phyloP scores from a whole-genome alignment of 768 basidiomycete genomes.

The Lentinula sp. region DNA sequence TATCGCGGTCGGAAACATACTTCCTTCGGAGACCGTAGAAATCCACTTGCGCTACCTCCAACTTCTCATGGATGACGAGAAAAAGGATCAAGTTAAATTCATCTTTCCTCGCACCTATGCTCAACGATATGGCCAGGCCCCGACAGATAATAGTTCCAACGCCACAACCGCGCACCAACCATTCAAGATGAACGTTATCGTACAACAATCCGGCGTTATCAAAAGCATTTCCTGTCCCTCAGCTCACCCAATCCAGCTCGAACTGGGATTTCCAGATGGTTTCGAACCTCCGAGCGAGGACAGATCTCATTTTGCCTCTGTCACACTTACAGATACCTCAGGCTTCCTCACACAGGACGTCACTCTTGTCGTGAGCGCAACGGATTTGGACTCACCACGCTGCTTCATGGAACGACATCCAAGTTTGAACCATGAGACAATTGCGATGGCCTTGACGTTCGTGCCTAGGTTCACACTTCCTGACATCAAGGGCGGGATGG shows the following conservation, averaged over 20 bases:
- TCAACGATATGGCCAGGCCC: not conserved
- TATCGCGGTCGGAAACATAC: not conserved
- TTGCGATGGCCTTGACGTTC: slow-evolving; percentile 47
- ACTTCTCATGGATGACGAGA: not conserved
- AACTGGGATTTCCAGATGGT: not conserved
- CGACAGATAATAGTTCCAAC: too few species aligned
- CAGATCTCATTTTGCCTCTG: not conserved
- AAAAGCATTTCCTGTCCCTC: not conserved
- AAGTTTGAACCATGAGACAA: slow-evolving; percentile 20
- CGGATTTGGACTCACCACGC: slow-evolving; percentile 45
- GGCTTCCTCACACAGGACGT: slow-evolving; percentile 43
- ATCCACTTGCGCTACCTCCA: not conserved
- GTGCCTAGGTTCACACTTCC: slow-evolving; percentile 45
- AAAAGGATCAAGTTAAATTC: not conserved
- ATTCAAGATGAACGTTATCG: not conserved
- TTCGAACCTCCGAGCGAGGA: not conserved
- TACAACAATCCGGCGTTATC: not conserved
- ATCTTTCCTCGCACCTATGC: not conserved
- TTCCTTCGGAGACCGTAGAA: not conserved
- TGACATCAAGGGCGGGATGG: slow-evolving; percentile 32
- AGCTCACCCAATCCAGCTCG: not conserved
- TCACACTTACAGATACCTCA: not conserved
- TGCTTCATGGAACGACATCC: slow-evolving; percentile 44
- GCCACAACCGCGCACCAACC: not conserved
- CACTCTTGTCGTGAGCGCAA: slow-evolving; percentile 40